Base-by-base conservation (phyloP, 495 filamentous ascomycete species). In the Bathelium albidoporum region DNA sequence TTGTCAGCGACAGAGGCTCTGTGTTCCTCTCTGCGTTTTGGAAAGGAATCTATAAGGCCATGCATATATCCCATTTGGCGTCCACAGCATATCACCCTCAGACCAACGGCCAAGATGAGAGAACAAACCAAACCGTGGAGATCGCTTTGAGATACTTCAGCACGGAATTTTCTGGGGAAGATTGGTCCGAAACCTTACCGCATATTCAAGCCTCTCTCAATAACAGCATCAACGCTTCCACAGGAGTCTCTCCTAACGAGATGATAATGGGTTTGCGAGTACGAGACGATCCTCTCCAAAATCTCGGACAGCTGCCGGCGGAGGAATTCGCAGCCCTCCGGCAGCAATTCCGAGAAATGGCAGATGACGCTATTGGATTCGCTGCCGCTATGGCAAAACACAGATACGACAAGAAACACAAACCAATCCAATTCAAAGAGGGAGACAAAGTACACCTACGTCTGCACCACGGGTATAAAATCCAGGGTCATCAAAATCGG, bases 111-210 rank as follows among this genome's bases (percentile, higher is more conserved):
- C 53, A 62, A 32, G 20, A 24, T 9, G 60, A 62, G 32, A 22
- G 32, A 18, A 62, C 22, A 22, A 62, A 62, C 41, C 41, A 62
- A 52, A 62, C 24, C n/a, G 29, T 62, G 5, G 41, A 62, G 41
- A 62, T 62, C 53, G 12, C 11, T 32, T 4, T 60, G 5, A 4
- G 41, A 3, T 52, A 44, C 16, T 62, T 28, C 41, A 62, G 14
- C n/a, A 62, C n/a, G 10, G 9, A 22, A 22, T 5, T 7, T 24
- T 18, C 20, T 20, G 7, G 16, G 18, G 11, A 52, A 49, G 20
- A 62, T 12, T 52, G 53, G 24, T 59, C 14, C 11, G 5, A 9
- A 32, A 18, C 14, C 53, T 53, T 44, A 20, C 24, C 53, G 9
- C 10, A 22, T 18, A 22, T 62, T 49, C 22, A 62, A 53, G 53